Percentiles rank a stretch among this genome's conserved stretches.
Evolutionary conservation across 2,329 filamentous ascomycete genomes (phyloP).

Genomic region (Coniochaeta hoffmannii): DNA sequence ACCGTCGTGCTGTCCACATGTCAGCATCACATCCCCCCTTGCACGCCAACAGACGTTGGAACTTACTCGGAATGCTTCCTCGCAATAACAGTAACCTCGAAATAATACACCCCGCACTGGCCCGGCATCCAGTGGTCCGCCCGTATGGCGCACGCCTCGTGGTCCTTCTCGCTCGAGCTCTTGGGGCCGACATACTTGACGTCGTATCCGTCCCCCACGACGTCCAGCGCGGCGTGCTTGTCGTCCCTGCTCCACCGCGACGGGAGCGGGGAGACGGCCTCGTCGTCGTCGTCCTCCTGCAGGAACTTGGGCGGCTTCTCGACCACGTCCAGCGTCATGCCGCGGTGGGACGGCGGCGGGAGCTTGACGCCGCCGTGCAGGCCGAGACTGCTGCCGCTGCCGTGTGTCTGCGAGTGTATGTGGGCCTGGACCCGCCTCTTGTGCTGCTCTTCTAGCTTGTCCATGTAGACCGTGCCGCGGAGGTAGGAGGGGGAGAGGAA

Average conservation of each 20-base stretch:
- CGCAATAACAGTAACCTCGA: slow-evolving; percentile 55
- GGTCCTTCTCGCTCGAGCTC: slow-evolving; percentile 42
- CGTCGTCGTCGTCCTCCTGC: slow-evolving; percentile 47
- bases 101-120: slow-evolving; percentile 93
- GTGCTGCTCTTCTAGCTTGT: slow-evolving; percentile 65
- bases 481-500: slow-evolving; percentile 88
- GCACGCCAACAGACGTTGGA: slow-evolving; percentile 3
- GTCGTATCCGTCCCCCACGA: slow-evolving; percentile 66
- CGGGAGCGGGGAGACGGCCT: slow-evolving; percentile 60
- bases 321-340: slow-evolving; percentile 76
- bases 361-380: slow-evolving; percentile 47
- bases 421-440: slow-evolving; percentile 48
- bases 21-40: neutral
- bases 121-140: slow-evolving; percentile 81
- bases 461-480: slow-evolving; percentile 67
- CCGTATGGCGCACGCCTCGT: slow-evolving; percentile 76
- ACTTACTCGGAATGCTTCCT: slow-evolving; percentile 50
- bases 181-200: slow-evolving; percentile 51
- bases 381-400: slow-evolving; percentile 40
- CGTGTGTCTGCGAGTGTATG: slow-evolving; percentile 25
- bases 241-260: slow-evolving; percentile 76
- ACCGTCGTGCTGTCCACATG: slow-evolving; percentile 43
- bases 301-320: slow-evolving; percentile 55
- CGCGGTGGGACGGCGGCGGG: slow-evolving; percentile 57
- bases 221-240: slow-evolving; percentile 64